Evolutionary conservation across 257 asterid genomes (phyloP).

Genomic region (Lithospermum erythrorhizon): DNA sequence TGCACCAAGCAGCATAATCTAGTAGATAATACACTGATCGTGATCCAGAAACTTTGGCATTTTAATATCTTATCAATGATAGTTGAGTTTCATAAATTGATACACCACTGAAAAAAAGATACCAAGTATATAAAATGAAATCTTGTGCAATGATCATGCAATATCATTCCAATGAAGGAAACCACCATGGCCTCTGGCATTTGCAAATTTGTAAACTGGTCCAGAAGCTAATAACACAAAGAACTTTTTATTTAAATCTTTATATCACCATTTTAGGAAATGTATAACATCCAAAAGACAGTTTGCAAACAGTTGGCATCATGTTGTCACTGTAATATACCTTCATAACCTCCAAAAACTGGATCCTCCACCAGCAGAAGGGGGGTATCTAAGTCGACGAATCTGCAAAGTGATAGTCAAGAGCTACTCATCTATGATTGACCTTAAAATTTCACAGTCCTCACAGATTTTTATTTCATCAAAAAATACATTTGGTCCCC

Average conservation of each 20-base stretch:
- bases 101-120: background rate
- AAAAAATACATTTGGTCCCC: too few relatives aligned
- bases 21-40: too few relatives aligned
- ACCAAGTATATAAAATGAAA: background rate
- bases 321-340: constrained; percentile 16
- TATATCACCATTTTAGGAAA: too few relatives aligned
- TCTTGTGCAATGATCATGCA: constrained; percentile 34
- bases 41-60: too few relatives aligned
- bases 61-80: background rate
- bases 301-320: too few relatives aligned
- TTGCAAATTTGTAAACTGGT: constrained; percentile 64
- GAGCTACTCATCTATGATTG: background rate
- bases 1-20: too few relatives aligned
- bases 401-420: constrained; percentile 28
- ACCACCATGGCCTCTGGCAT: constrained; percentile 88
- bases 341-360: constrained; percentile 81
- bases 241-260: background rate
- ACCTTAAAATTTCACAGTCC: background rate
- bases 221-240: constrained; percentile 47
- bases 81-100: background rate
- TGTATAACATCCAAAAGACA: too few relatives aligned
- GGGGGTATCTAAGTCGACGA: constrained; percentile 82
- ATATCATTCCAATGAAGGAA: constrained; percentile 67
- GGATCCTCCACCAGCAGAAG: constrained; percentile 84
- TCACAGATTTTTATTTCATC: too few relatives aligned